These are phyloP conservation scores for Thozetella sp. DNA, from an alignment of 495 filamentous ascomycete genomes.

Conservation along the genomic window DNA sequence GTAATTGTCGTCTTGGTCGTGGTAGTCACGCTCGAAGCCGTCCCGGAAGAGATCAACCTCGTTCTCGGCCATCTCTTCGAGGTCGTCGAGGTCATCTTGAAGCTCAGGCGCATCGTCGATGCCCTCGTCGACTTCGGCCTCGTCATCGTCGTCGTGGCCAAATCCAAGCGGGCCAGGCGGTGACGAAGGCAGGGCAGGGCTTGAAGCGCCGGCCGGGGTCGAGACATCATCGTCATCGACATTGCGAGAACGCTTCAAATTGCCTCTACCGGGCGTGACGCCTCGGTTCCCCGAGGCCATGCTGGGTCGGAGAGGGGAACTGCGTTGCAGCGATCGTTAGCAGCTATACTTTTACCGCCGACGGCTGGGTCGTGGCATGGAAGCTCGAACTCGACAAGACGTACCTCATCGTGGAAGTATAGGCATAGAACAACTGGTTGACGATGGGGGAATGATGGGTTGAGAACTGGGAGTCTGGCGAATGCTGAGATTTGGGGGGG, in stretches of 20 bases:
- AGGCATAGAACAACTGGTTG: background rate
- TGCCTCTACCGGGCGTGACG: constrained; percentile 48
- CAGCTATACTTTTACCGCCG: constrained; percentile 5
- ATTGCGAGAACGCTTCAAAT: constrained; percentile 83
- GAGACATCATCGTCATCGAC: constrained; percentile 68
- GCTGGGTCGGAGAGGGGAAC: constrained; percentile 82
- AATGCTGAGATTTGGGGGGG: constrained; percentile 2
- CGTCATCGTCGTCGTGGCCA: constrained; percentile 71
- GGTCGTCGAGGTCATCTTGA: constrained; percentile 83
- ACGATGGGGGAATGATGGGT: background rate
- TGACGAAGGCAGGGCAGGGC: constrained; percentile 47
- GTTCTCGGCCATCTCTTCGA: constrained; percentile 96
- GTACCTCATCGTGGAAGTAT: constrained; percentile 38
- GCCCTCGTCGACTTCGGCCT: constrained; percentile 19
- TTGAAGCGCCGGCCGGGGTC: constrained; percentile 65
- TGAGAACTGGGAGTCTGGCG: constrained; percentile 2
- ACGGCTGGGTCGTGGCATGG: background rate
- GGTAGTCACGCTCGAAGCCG: constrained; percentile 87
- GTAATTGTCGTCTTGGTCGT: constrained; percentile 49
- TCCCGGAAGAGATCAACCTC: constrained; percentile 94
- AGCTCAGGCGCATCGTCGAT: constrained; percentile 73
- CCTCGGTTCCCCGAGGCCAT: constrained; percentile 89
- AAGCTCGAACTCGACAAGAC: no score
- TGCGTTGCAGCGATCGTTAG: constrained; percentile 8
- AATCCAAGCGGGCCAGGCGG: constrained; percentile 55